Evolutionary conservation across 179 eudicot genomes (phyloP).

Genomic region (Patellifolia procumbens): DNA sequence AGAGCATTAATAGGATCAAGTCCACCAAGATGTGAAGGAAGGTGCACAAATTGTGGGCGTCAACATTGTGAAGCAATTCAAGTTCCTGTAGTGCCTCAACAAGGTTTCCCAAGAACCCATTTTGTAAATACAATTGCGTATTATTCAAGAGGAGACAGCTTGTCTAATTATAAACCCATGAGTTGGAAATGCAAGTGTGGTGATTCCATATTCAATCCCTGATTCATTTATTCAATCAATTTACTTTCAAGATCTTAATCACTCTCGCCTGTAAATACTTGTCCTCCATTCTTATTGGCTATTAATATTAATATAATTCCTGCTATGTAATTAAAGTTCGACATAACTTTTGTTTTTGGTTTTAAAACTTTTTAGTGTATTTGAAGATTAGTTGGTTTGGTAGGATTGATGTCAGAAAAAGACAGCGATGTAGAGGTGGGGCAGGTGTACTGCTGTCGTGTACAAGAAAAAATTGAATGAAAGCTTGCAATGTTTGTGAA

Average conservation of each 20-base stretch:
- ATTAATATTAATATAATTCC: not conserved
- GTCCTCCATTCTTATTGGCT: not conserved
- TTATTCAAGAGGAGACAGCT: slow-evolving; percentile 53
- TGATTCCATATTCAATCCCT: slow-evolving; percentile 41
- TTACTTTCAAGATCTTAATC: not conserved
- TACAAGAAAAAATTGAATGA: not conserved
- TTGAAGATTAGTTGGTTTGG: not conserved
- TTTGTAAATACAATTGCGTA: slow-evolving; percentile 16
- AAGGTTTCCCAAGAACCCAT: slow-evolving; percentile 31
- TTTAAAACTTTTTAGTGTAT: not conserved
- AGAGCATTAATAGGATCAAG: slow-evolving; percentile 45
- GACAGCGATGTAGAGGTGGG: not conserved
- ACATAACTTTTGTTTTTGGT: too few relatives aligned
- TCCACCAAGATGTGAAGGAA: slow-evolving; percentile 48
- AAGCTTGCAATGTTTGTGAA: not conserved
- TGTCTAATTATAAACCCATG: slow-evolving; percentile 49
- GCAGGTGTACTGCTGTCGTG: not conserved
- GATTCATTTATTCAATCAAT: slow-evolving; percentile 4
- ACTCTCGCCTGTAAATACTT: not conserved
- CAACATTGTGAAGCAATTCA: slow-evolving; percentile 50
- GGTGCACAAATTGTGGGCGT: slow-evolving; percentile 41
- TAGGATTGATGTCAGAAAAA: not conserved
- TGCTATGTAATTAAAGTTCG: not conserved
- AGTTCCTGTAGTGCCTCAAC: slow-evolving; percentile 44
- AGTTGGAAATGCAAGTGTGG: slow-evolving; percentile 56